Base-by-base conservation (phyloP, 2,329 filamentous ascomycete genomes). In the Calonectria hawksworthii region DNA sequence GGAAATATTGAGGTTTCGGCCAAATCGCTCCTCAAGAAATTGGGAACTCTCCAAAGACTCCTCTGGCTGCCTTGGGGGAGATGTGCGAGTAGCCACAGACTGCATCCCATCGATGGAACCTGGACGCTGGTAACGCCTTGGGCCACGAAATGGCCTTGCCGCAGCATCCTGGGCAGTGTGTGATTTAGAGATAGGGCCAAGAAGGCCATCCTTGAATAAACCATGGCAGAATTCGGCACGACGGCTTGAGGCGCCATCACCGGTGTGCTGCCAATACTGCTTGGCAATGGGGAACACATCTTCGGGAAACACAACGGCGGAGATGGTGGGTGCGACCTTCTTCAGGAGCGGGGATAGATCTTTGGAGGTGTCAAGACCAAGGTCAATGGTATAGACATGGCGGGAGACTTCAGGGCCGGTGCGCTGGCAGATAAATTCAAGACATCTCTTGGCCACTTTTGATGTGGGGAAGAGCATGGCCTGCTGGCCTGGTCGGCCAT, bases 201-300 rank as follows among this genome's bases (percentile, higher is more conserved):
- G 87, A 52, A 94, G 87, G 0, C 93, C 93, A 75, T 96, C 93
- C 47, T 90, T 90, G 76, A 98, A 91, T 2, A 96, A 89, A 52
- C 90, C 88, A 74, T 96, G 92, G 82, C 95, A 98, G 84, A 98
- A 98, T 83, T 98, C 96, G 41, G 95, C 96, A 51, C 96, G 92
- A 65, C 97, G 93, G 83, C 96, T 98, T 0, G 96, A 98, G 18
- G 98, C 90, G 21, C 97, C 97, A 75, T 98, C 96, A 26, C 97
- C 97, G 0, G 95, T 94, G 84, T 99, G 97, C 84, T 99, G 97
- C 97, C 97, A 99, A 82, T 98, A 98, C 81, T 96, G 92, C 84
- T 98, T 99, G n/a, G 95, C 95, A 74, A 94, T 85, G 6, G 91
- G 86, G 80, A 93, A 96, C 23, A 92, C 86, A 16, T 92, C 90